A percentile compares a stretch with the other conserved stretches of the same genome.
These are phyloP conservation scores for Gossypium arboreum DNA, from an alignment of 345 rosid genomes.

Conservation along the genomic window DNA sequence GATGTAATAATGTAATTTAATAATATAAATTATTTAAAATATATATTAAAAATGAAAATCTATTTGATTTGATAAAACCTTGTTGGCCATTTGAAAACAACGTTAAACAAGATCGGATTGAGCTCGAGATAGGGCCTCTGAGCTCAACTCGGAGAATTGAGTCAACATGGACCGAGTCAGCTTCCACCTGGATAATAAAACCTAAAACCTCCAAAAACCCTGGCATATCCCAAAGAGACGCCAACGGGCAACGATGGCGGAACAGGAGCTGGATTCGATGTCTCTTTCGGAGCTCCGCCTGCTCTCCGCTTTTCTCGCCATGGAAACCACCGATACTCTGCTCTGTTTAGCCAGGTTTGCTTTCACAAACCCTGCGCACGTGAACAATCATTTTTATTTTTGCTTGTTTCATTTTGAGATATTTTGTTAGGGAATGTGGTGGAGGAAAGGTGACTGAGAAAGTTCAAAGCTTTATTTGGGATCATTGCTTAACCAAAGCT, in stretches of 20 bases:
- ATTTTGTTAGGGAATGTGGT: conserved; percentile 41
- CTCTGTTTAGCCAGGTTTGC: conserved; percentile 54
- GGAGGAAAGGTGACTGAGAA: conserved; percentile 56
- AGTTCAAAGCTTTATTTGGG: conserved; percentile 70
- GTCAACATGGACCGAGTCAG: no score
- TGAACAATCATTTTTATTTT: background rate
- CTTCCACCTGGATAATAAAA: background rate
- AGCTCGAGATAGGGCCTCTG: no score
- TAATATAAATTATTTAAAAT: no score
- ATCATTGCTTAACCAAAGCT: conserved; percentile 44
- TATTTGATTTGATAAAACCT: no score
- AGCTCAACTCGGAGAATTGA: no score
- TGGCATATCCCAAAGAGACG: conserved; percentile 15
- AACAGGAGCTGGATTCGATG: conserved; percentile 23
- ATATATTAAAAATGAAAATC: no score
- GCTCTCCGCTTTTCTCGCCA: conserved; percentile 68
- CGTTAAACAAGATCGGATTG: no score
- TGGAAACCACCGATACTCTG: conserved; percentile 55
- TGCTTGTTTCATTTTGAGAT: background rate
- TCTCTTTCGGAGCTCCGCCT: conserved; percentile 40
- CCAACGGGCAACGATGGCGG: conserved; percentile 31
- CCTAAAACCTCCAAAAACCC: conserved; percentile 6
- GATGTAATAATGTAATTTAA: no score
- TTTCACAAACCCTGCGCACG: background rate
- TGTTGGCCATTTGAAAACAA: no score